These are phyloP conservation scores for Xerocomus minutiporus DNA, from an alignment of 1,284 basidiomycete species.

Conservation along the genomic window DNA sequence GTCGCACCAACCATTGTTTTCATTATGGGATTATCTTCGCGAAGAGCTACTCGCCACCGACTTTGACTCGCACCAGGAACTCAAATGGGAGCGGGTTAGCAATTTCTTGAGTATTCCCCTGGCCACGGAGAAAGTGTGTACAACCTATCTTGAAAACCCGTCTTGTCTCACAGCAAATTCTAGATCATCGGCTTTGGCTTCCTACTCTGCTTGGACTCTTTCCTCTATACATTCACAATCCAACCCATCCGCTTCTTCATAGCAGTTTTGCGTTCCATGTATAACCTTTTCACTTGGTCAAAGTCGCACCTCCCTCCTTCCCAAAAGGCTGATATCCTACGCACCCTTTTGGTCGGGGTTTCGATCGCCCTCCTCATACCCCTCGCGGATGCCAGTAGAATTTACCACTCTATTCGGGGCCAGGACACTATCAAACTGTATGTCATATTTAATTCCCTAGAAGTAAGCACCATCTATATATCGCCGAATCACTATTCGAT, in stretches of 20 bases:
- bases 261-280: conserved; percentile 57
- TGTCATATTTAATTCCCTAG: conserved; percentile 97
- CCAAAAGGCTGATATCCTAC: conserved; percentile 88
- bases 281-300: conserved; percentile 49
- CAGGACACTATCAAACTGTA: conserved; percentile 99
- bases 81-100: conserved; percentile 96
- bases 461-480: conserved; percentile 49
- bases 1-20: conserved; percentile 50
- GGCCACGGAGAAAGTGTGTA: conserved; percentile 85
- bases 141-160: neutral
- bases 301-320: conserved; percentile 68
- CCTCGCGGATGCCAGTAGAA: conserved; percentile 94
- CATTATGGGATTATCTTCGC: conserved; percentile 88
- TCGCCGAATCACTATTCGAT: neutral
- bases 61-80: conserved; percentile 88
- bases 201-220: conserved; percentile 92
- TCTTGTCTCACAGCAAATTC: conserved; percentile 7
- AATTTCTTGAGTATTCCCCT: conserved; percentile 94
- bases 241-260: conserved; percentile 85
- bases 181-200: conserved; percentile 93
- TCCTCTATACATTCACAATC: conserved; percentile 97
- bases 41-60: conserved; percentile 87
- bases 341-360: conserved; percentile 71
- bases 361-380: conserved; percentile 76
- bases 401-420: conserved; percentile 98